Conservation (phyloP, 179 eudicot species). For the Beta lomatogona region DNA sequence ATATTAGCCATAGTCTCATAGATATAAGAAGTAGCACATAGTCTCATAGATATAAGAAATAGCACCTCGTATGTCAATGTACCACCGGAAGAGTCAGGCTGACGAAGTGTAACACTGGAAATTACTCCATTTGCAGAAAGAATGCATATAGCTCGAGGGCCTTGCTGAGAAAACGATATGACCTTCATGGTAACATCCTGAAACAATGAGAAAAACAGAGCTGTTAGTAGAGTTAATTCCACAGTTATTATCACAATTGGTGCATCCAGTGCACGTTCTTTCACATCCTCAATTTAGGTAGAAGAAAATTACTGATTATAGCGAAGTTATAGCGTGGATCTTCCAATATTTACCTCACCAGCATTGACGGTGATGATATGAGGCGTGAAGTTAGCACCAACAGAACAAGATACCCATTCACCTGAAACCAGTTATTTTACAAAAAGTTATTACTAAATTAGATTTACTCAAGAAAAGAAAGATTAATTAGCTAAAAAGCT, state of each 20-base stretch:
- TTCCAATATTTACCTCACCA: slow-evolving; percentile 64
- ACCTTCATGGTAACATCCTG: slow-evolving; percentile 87
- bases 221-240: background rate
- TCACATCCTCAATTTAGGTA: background rate
- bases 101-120: slow-evolving; percentile 85
- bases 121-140: slow-evolving; percentile 79
- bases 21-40: slow-evolving; percentile 36
- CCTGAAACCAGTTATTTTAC: slow-evolving; percentile 39
- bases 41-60: no score
- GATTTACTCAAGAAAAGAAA: background rate
- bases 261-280: background rate
- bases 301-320: background rate
- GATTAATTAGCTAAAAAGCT: background rate
- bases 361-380: slow-evolving; percentile 79
- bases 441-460: background rate
- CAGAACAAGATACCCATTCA: slow-evolving; percentile 67
- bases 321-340: no score
- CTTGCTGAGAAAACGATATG: slow-evolving; percentile 86
- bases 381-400: slow-evolving; percentile 84
- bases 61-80: slow-evolving; percentile 85
- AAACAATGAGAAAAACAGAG: slow-evolving; percentile 23
- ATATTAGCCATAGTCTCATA: background rate
- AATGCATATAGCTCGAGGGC: slow-evolving; percentile 79
- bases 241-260: background rate
- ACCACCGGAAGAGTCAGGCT: slow-evolving; percentile 86